These are phyloP conservation scores for Candida insectorum DNA, from an alignment of 805 yeast species.

Conservation along the genomic window DNA sequence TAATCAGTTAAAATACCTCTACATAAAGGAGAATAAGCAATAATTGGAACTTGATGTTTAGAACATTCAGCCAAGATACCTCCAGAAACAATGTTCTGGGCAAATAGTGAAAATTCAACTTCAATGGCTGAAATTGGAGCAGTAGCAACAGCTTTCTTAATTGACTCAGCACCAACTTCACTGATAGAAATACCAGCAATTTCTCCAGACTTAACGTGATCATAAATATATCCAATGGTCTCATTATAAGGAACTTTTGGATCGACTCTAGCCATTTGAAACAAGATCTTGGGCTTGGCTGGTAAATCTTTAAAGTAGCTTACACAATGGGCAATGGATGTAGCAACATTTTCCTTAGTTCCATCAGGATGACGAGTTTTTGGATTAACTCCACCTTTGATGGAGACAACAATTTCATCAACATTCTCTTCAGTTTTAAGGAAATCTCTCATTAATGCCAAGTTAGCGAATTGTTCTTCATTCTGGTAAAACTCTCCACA, in stretches of 20 bases:
- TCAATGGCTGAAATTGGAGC: constrained; percentile 68
- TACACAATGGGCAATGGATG: constrained; percentile 45
- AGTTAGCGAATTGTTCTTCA: constrained; percentile 29
- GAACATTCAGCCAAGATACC: constrained; percentile 62
- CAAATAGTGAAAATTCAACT: constrained; percentile 71
- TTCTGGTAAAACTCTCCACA: constrained; percentile 68
- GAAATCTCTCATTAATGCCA: constrained; percentile 56
- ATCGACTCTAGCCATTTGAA: constrained; percentile 73
- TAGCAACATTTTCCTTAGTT: constrained; percentile 41
- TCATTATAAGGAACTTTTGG: constrained; percentile 53
- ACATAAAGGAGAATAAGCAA: constrained; percentile 83
- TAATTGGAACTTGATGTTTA: constrained; percentile 58
- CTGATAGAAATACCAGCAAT: constrained; percentile 72
- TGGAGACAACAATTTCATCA: constrained; percentile 50
- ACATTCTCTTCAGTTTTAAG: constrained; percentile 49
- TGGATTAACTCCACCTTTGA: constrained; percentile 60
- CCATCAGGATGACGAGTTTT: constrained; percentile 46
- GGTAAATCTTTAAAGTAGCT: constrained; percentile 20
- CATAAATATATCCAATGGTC: constrained; percentile 53
- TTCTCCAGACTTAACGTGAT: constrained; percentile 58
- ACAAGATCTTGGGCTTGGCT: constrained; percentile 42
- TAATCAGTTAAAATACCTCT: constrained; percentile 74
- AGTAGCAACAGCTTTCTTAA: constrained; percentile 54
- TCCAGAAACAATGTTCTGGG: constrained; percentile 56
- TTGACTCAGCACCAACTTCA: constrained; percentile 64